Evolutionary conservation across 2,329 filamentous ascomycete genomes (phyloP), one percentile per base, ranked within the genome.

Genomic region (Alternaria burnsii): DNA sequence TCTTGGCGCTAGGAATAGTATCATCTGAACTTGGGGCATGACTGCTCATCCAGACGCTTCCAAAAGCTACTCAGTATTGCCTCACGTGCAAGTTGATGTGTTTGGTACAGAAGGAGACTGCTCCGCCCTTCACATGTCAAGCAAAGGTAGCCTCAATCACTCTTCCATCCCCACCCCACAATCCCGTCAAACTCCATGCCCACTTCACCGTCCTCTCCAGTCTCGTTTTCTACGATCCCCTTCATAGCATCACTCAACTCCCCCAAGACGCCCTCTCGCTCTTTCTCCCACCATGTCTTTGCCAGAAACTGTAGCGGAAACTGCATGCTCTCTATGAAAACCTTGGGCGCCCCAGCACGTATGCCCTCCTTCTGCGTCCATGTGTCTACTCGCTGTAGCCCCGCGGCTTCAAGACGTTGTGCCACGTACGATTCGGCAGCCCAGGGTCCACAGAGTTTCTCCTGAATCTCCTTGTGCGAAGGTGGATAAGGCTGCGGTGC

Each of bases 121-220:
- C 18, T n/a, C 5, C 16, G 10, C 32, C 20, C 11, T 50, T 34
- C 46, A 50, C 46, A 50, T 22, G 14, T 26, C 40, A 42, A 38
- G 46, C 22, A 36, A 26, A 26, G 24, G 30, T 34, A 50, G 18
- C 50, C 28, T 55, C 41, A 58, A 47, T 55, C 41, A 18, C 26
- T 51, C 56, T 70, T 71, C 55, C 62, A 60, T 3, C 68, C 69
- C 51, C 58, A 61, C 18, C 59, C 65, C 32, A 66, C 61, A 40
- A 63, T 50, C 1, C 55, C 68, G 58, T 70, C 62, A 28, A 67
- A 66, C 4, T 48, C 44, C 68, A 68, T 53, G 4, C 54, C 56
- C 22, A 66, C 18, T 40, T 16, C n/a, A 40, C 59, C 52, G 1
- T 61, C 65, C 32, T 67, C 62, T 8, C 66, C 65, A 12, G 58